phyloP scores from a whole-genome alignment of 2,329 filamentous ascomycete genomes.

The Apiospora pterosperma region DNA sequence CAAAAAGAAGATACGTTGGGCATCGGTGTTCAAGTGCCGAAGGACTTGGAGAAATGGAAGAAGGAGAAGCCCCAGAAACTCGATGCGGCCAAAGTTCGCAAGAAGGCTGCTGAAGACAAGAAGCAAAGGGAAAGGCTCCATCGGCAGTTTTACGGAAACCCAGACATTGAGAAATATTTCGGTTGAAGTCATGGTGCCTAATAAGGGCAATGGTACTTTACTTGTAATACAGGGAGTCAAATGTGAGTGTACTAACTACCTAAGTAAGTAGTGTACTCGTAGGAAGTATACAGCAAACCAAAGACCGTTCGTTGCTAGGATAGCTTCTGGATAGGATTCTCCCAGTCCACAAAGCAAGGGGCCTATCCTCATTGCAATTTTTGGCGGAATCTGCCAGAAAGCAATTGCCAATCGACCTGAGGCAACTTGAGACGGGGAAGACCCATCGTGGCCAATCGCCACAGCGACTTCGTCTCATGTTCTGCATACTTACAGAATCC shows the following conservation, averaged over 20 bases:
- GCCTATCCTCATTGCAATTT: no score
- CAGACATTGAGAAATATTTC: constrained; percentile 75
- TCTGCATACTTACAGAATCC: not conserved
- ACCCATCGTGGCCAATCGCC: not conserved
- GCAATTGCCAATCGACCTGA: not conserved
- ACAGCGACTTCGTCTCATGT: constrained; percentile 1
- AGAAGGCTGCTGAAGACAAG: constrained; percentile 58
- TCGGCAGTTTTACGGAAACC: constrained; percentile 68
- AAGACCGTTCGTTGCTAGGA: not conserved
- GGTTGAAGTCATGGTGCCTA: constrained; percentile 29
- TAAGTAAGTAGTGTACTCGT: no score
- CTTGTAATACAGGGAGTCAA: not conserved
- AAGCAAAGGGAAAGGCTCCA: constrained; percentile 61
- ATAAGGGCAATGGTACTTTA: not conserved
- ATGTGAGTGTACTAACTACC: no score
- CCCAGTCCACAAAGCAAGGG: no score
- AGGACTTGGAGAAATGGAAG: constrained; percentile 34
- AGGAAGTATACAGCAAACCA: no score
- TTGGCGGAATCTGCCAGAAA: not conserved
- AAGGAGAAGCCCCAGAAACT: constrained; percentile 46
- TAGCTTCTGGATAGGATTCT: no score
- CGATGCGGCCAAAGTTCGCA: constrained; percentile 68
- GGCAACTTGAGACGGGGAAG: not conserved
- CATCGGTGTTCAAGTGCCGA: constrained; percentile 54
- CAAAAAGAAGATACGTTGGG: constrained; percentile 74